These are phyloP conservation scores for Dicorynia guianensis DNA, from an alignment of 306 rosid species.

Conservation along the genomic window DNA sequence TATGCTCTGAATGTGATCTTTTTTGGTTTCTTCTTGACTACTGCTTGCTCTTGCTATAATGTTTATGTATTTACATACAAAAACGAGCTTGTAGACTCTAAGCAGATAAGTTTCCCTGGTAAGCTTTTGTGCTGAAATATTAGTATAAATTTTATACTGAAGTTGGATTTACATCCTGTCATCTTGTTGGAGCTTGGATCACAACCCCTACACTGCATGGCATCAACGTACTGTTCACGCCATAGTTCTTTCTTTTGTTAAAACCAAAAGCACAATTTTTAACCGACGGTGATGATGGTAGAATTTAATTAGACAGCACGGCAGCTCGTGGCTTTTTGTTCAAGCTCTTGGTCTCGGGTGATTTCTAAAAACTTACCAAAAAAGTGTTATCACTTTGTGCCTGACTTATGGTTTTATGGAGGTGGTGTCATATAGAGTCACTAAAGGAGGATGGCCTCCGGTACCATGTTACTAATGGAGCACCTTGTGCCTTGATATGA, in stretches of 20 bases:
- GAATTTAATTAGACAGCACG: background rate
- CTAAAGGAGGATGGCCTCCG: background rate
- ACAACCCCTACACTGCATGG: background rate
- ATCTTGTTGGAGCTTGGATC: background rate
- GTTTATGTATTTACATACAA: too few relatives aligned
- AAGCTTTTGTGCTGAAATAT: slow-evolving; percentile 8
- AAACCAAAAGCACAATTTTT: background rate
- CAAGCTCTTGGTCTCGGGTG: slow-evolving; percentile 5
- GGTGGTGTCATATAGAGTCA: slow-evolving; percentile 5
- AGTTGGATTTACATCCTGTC: background rate
- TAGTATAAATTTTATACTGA: background rate
- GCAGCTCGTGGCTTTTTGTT: background rate
- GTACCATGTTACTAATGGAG: background rate
- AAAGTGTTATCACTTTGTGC: background rate
- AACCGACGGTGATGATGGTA: background rate
- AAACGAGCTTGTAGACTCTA: slow-evolving; percentile 28
- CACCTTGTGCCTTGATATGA: background rate
- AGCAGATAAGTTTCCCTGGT: slow-evolving; percentile 26
- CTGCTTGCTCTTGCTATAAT: background rate
- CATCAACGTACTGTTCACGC: slow-evolving; percentile 5
- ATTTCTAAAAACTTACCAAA: too few relatives aligned
- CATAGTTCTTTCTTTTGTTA: too few relatives aligned
- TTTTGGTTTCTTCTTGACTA: background rate
- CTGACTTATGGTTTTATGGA: slow-evolving; percentile 9
- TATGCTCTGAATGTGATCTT: background rate